These are phyloP conservation scores for Talaromyces sp. DNA, from an alignment of 2,329 filamentous ascomycete genomes.

Conservation along the genomic window DNA sequence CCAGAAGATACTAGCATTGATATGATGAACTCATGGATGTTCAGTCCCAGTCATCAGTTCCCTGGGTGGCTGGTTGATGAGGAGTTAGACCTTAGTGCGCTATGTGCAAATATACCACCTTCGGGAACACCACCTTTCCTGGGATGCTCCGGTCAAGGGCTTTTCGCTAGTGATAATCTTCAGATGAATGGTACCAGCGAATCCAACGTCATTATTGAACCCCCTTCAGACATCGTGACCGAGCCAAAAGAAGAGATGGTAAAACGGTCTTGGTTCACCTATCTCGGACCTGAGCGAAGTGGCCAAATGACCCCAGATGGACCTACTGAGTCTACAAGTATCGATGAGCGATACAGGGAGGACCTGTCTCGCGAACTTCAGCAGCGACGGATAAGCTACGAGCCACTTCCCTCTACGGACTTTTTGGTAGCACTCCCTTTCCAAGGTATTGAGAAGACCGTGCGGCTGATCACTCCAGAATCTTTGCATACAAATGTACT, in stretches of 20 bases:
- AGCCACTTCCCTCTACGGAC: constrained; percentile 11
- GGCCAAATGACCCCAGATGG: constrained; percentile 12
- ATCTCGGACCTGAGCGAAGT: neutral
- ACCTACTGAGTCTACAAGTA: neutral
- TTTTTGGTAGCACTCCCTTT: neutral
- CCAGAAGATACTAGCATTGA: neutral
- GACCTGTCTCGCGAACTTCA: constrained; percentile 19
- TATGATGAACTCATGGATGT: constrained; percentile 7
- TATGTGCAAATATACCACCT: constrained; percentile 20
- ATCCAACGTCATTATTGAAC: neutral
- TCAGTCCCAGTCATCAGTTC: constrained; percentile 15
- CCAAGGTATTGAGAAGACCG: neutral
- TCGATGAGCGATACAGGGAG: constrained; percentile 13
- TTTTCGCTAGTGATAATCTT: neutral
- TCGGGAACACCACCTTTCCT: constrained; percentile 9
- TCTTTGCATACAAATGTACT: constrained; percentile 24
- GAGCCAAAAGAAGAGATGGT: neutral
- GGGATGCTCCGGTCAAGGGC: neutral
- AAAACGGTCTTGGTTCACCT: constrained; percentile 5
- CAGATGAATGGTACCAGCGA: neutral
- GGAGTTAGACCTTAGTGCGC: constrained; percentile 24
- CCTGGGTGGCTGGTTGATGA: constrained; percentile 24
- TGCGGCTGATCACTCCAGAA: neutral
- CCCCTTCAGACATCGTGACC: neutral
- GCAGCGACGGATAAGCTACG: constrained; percentile 19